A percentile compares a stretch with the other conserved stretches of the same genome.
These are phyloP conservation scores for Trifolium repens DNA, from an alignment of 306 rosid species.

Conservation along the genomic window DNA sequence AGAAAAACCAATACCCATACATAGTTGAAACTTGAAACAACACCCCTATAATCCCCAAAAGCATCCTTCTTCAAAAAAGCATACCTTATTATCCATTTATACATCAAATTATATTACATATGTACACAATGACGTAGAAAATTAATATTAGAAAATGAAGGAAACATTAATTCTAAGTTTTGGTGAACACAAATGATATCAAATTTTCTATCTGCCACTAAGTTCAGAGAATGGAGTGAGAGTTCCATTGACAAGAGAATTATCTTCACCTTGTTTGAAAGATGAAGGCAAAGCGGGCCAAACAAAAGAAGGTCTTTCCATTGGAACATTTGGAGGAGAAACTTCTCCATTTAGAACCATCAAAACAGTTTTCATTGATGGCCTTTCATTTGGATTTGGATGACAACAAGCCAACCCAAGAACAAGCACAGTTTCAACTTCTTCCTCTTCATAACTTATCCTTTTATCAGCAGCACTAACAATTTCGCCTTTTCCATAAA, in stretches of 20 bases:
- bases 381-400: constrained; percentile 77
- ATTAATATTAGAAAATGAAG: too few relatives aligned
- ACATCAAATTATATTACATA: too few relatives aligned
- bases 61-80: too few relatives aligned
- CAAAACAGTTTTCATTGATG: constrained; percentile 63
- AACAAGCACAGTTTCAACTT: constrained; percentile 42
- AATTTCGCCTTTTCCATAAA: constrained; percentile 47
- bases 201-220: background rate
- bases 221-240: constrained; percentile 44
- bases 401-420: constrained; percentile 83
- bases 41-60: too few relatives aligned
- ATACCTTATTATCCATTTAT: too few relatives aligned
- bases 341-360: constrained; percentile 67
- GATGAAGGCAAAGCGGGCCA: constrained; percentile 76
- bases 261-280: constrained; percentile 41
- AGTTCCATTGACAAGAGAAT: constrained; percentile 19
- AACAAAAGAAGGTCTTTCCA: constrained; percentile 64
- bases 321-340: constrained; percentile 56
- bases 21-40: too few relatives aligned
- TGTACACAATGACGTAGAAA: too few relatives aligned
- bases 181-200: too few relatives aligned
- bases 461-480: constrained; percentile 55
- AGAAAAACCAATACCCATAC: too few relatives aligned
- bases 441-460: constrained; percentile 33
- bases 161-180: too few relatives aligned